A percentile compares a stretch with the other conserved stretches of the same genome.
Conservation (phyloP, 305 asterid genomes). For the Andrographis paniculata region DNA sequence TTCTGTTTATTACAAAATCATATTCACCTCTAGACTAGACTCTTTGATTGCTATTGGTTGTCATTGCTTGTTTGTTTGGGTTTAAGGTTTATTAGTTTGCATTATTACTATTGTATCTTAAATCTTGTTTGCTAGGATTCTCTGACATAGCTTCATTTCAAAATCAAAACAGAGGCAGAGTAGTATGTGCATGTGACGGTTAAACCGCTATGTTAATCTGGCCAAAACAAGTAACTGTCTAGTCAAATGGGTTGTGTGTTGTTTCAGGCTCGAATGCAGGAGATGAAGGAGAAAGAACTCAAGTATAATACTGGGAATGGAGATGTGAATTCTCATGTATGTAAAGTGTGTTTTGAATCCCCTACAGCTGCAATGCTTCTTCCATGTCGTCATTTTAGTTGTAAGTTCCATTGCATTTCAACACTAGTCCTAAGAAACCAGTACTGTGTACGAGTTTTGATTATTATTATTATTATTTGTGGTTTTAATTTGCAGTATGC, state of each 20-base stretch:
- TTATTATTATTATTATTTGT: too few species aligned
- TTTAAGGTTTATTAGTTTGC: too few species aligned
- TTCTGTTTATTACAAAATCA: neutral
- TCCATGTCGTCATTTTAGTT: conserved; percentile 96
- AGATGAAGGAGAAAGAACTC: conserved; percentile 84
- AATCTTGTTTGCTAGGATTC: too few species aligned
- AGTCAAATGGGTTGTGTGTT: conserved; percentile 9
- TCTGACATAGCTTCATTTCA: too few species aligned
- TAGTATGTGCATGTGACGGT: too few species aligned
- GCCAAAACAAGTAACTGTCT: neutral
- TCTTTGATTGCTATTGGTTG: too few species aligned
- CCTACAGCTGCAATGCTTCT: conserved; percentile 87
- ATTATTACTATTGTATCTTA: too few species aligned
- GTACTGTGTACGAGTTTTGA: too few species aligned
- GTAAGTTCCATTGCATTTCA: conserved; percentile 35
- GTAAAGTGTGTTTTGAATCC: conserved; percentile 94
- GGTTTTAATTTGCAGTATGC: conserved; percentile 54
- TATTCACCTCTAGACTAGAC: too few species aligned
- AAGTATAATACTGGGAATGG: conserved; percentile 51
- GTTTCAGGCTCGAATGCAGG: conserved; percentile 83
- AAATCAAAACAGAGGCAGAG: too few species aligned
- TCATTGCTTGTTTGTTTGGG: too few species aligned
- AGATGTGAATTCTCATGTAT: conserved; percentile 69
- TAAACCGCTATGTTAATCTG: neutral
- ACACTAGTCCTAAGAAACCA: neutral